Conservation (phyloP, 345 rosid genomes). For the Leavenworthia alabamica region DNA sequence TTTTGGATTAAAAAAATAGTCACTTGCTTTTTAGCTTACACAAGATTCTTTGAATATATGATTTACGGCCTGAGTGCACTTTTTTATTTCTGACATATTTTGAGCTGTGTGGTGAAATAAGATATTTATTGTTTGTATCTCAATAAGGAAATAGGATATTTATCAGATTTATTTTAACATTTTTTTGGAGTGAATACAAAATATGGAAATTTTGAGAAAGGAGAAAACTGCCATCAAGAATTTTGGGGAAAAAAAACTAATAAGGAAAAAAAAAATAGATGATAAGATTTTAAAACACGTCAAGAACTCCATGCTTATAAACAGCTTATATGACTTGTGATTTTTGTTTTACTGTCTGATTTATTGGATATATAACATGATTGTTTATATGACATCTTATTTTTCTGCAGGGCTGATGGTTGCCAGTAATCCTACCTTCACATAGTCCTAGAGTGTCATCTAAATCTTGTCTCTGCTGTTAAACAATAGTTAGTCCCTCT, state of each 20-base stretch:
- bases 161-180: too few relatives aligned
- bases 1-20: slow-evolving; percentile 34
- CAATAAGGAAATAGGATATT: not conserved
- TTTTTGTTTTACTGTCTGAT: slow-evolving; percentile 3
- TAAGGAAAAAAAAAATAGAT: slow-evolving; percentile 8
- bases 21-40: not conserved
- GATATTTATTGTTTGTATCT: not conserved
- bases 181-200: too few relatives aligned
- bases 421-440: slow-evolving; percentile 37
- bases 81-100: not conserved
- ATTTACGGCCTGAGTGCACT: too few relatives aligned
- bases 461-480: slow-evolving; percentile 27
- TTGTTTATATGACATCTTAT: slow-evolving; percentile 9
- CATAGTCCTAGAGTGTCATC: slow-evolving; percentile 34
- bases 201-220: slow-evolving; percentile 10
- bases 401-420: slow-evolving; percentile 54
- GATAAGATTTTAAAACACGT: slow-evolving; percentile 27
- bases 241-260: too few relatives aligned
- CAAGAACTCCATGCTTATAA: slow-evolving; percentile 34
- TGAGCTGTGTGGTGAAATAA: not conserved
- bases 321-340: slow-evolving; percentile 26
- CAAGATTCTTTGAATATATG: not conserved
- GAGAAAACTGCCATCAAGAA: too few relatives aligned
- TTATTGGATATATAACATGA: not conserved
- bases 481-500: slow-evolving; percentile 25